Percentiles rank a stretch among this genome's conserved stretches.
phyloP scores from a whole-genome alignment of 208 protist species.

The Blechomonas ayalai region DNA sequence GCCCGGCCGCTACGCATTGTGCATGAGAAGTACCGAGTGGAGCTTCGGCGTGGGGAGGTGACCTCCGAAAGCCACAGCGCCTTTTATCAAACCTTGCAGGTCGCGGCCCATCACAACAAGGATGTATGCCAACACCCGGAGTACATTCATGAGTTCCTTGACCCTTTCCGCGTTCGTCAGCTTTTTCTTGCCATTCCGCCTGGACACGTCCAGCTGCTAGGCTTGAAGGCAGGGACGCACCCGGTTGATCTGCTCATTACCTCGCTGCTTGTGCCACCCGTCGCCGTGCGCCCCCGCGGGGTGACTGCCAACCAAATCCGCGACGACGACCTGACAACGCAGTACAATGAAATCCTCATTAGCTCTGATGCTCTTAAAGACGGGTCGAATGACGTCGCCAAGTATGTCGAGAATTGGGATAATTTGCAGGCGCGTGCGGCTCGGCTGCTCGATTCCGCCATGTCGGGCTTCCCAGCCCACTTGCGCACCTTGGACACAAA shows the following conservation, averaged over 20 bases:
- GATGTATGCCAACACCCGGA: constrained; percentile 41
- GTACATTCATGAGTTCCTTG: constrained; percentile 91
- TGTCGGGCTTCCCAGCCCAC: constrained; percentile 71
- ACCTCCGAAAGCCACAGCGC: constrained; percentile 28
- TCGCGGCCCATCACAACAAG: constrained; percentile 46
- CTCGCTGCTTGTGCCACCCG: constrained; percentile 95
- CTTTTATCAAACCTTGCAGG: constrained; percentile 38
- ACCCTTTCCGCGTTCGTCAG: constrained; percentile 80
- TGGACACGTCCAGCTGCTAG: constrained; percentile 92
- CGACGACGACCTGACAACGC: constrained; percentile 99
- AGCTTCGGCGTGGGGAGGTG: constrained; percentile 56
- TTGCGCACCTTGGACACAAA: constrained; percentile 67
- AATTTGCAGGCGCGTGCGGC: constrained; percentile 93
- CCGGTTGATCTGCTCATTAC: constrained; percentile 93
- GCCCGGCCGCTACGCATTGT: constrained; percentile 75
- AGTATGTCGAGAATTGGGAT: constrained; percentile 95
- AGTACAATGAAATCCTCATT: constrained; percentile 90
- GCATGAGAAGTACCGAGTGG: constrained; percentile 77
- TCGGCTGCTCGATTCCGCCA: constrained; percentile 65
- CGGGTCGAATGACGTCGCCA: constrained; percentile 54
- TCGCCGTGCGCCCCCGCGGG: constrained; percentile 95
- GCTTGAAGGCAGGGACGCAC: constrained; percentile 74
- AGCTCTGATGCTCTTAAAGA: constrained; percentile 78
- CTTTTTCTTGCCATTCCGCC: constrained; percentile 92
- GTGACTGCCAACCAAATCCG: constrained; percentile 62